Conservation (phyloP, 495 filamentous ascomycete genomes). For the Xylaria nigripes region DNA sequence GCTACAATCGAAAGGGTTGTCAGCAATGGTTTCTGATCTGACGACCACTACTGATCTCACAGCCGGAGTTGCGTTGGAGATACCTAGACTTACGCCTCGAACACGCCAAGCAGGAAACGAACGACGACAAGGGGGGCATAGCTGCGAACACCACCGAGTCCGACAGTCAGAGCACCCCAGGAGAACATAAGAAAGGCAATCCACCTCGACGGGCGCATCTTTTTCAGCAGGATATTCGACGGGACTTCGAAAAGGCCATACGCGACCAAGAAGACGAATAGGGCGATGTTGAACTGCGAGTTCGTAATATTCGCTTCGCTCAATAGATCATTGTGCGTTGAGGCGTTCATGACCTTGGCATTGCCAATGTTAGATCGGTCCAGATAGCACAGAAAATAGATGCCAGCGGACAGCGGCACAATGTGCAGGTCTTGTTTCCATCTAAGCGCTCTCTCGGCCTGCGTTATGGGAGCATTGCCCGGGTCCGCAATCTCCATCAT, state of each 20-base stretch:
- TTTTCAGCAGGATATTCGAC: conserved; percentile 73
- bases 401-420: conserved; percentile 42
- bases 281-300: conserved; percentile 58
- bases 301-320: conserved; percentile 51
- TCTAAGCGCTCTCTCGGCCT: conserved; percentile 34
- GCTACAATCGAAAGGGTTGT: not conserved
- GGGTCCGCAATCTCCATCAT: not conserved
- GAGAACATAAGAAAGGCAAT: conserved; percentile 52
- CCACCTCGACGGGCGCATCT: conserved; percentile 42
- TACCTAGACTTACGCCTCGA: conserved; percentile 36
- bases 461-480: conserved; percentile 14
- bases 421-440: conserved; percentile 55
- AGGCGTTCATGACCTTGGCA: conserved; percentile 33
- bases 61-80: not conserved
- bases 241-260: conserved; percentile 39
- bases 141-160: conserved; percentile 44
- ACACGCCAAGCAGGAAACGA: conserved; percentile 47
- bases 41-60: not conserved
- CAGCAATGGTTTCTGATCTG: conserved; percentile 25
- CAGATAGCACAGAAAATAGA: conserved; percentile 50
- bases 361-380: conserved; percentile 35
- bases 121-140: conserved; percentile 43
- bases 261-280: conserved; percentile 47
- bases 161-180: conserved; percentile 47
- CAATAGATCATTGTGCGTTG: conserved; percentile 50